A percentile compares a stretch with the other conserved stretches of the same genome.
Evolutionary conservation across 2,329 filamentous ascomycete genomes (phyloP).

Genomic region (Lizonia empirigonia): DNA sequence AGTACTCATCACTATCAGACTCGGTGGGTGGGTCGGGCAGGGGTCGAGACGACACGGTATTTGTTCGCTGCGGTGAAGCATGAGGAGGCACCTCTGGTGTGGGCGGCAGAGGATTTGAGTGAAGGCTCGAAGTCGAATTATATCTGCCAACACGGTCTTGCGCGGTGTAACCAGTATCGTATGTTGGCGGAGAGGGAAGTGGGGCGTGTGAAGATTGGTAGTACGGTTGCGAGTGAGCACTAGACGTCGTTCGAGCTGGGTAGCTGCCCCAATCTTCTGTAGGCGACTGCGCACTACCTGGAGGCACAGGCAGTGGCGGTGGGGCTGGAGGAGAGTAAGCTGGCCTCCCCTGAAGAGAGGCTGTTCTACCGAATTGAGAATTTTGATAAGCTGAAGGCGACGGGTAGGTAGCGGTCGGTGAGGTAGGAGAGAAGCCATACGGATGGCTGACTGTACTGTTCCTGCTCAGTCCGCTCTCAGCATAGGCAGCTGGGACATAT

Average conservation of each 20-base stretch:
- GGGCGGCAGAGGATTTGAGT: slow-evolving; percentile 49
- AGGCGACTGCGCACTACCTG: slow-evolving; percentile 40
- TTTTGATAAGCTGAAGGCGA: slow-evolving; percentile 40
- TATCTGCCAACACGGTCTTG: slow-evolving; percentile 40
- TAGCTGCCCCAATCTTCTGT: slow-evolving; percentile 45
- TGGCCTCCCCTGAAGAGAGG: slow-evolving; percentile 39
- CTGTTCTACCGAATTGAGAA: slow-evolving; percentile 40
- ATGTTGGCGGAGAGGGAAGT: slow-evolving; percentile 42
- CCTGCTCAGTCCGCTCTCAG: slow-evolving; percentile 40
- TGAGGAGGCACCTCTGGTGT: slow-evolving; percentile 60
- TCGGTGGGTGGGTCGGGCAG: slow-evolving; percentile 66
- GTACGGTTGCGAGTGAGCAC: slow-evolving; percentile 38
- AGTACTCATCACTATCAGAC: slow-evolving; percentile 50
- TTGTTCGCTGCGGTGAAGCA: slow-evolving; percentile 55
- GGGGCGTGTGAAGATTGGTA: slow-evolving; percentile 41
- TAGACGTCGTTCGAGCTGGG: slow-evolving; percentile 36
- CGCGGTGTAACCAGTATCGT: slow-evolving; percentile 37
- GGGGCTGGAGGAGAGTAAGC: slow-evolving; percentile 46
- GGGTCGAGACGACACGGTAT: slow-evolving; percentile 62
- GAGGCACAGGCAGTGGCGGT: slow-evolving; percentile 45
- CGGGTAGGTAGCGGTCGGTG: slow-evolving; percentile 37
- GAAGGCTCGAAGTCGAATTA: slow-evolving; percentile 38
- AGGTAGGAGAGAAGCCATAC: slow-evolving; percentile 47
- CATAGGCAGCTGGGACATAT: slow-evolving; percentile 55
- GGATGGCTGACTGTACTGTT: slow-evolving; percentile 42